Evolutionary conservation across 257 asterid genomes (phyloP).

Genomic region (Cinchona pubescens): DNA sequence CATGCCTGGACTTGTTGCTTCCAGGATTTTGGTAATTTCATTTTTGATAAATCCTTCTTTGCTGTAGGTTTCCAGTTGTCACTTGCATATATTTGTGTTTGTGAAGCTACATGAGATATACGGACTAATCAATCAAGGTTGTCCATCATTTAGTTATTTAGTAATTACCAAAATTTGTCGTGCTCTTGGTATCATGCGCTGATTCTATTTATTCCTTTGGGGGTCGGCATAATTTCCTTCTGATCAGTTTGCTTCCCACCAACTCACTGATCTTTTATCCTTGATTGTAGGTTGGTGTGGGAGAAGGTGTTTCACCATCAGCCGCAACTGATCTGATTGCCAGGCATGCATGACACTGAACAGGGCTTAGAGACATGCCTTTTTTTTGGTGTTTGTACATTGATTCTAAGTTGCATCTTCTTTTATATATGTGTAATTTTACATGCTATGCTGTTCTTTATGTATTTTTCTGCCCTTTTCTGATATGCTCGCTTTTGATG

Average conservation of each 20-base stretch:
- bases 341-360: constrained; percentile 51
- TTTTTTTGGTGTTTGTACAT: constrained; percentile 12
- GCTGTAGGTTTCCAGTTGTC: background rate
- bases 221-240: background rate
- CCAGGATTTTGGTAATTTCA: constrained; percentile 73
- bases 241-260: constrained; percentile 13
- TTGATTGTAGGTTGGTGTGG: constrained; percentile 78
- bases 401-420: constrained; percentile 8
- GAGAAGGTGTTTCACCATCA: constrained; percentile 99
- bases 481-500: background rate
- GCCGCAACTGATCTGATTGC: constrained; percentile 99
- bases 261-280: constrained; percentile 8
- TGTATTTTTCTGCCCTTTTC: background rate
- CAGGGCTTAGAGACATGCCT: constrained; percentile 27
- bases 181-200: background rate
- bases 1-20: constrained; percentile 85
- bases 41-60: constrained; percentile 8
- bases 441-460: background rate
- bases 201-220: background rate
- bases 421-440: constrained; percentile 1
- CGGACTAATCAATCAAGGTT: background rate
- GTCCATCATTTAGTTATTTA: background rate
- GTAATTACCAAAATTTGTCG: background rate
- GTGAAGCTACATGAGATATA: background rate
- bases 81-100: background rate